Evolutionary conservation across 495 filamentous ascomycete genomes (phyloP).

Genomic region (Penicillium fimorum): DNA sequence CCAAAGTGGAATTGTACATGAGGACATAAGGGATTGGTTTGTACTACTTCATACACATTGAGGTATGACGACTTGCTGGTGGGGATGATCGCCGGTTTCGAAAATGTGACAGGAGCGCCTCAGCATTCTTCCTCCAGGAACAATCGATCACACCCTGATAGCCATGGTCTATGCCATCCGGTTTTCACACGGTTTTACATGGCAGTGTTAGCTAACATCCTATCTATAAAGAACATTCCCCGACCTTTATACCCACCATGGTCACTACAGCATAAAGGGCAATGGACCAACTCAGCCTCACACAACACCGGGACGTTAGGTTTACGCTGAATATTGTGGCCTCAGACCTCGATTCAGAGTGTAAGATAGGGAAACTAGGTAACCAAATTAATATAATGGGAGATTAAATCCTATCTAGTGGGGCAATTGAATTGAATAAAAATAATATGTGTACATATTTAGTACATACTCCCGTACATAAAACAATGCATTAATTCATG

Average conservation of each 20-base stretch:
- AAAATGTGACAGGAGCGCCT: slow-evolving; percentile 18
- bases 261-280: not conserved
- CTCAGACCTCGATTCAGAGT: slow-evolving; percentile 9
- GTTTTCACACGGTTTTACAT: not conserved
- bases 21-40: too few relatives aligned
- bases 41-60: too few relatives aligned
- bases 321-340: not conserved
- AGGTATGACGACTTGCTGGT: slow-evolving; percentile 3
- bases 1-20: not conserved
- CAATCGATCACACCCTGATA: not conserved
- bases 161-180: not conserved
- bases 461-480: too few relatives aligned
- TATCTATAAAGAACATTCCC: not conserved
- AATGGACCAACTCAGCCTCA: not conserved
- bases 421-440: not conserved
- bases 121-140: slow-evolving; percentile 18
- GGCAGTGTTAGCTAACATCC: not conserved
- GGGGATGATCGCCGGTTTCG: slow-evolving; percentile 7
- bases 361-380: slow-evolving; percentile 5
- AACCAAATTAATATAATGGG: slow-evolving; percentile 10
- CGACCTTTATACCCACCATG: not conserved
- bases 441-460: not conserved
- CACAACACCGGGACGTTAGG: not conserved
- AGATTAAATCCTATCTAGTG: not conserved
- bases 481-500: not conserved